Evolutionary conservation across 2,329 filamentous ascomycete genomes (phyloP), one percentile per base, ranked within the genome.

Genomic region (Pseudogymnoascus sp.): DNA sequence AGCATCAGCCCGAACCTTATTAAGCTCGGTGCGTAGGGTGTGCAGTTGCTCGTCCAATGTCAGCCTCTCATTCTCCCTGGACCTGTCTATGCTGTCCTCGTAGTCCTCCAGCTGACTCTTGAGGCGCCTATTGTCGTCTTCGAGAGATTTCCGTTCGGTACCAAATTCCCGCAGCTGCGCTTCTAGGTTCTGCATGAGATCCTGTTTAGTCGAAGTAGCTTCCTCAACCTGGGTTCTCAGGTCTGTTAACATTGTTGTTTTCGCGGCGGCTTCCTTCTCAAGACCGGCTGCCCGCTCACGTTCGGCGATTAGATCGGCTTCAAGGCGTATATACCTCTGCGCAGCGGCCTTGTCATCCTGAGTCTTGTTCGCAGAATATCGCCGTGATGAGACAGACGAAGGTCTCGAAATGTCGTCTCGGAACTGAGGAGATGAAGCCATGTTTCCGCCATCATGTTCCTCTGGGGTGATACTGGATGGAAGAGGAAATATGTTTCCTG

Each of bases 121-220:
- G 62, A 92, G 81, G 12, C 83, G 82, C 67, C 86, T 87, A 62
- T 94, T 86, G 71, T 97, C 92, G 14, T 84, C 80, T 67, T 96
- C 90, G 0, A 97, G 78, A 8, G 86, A 88, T 69, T 89, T 90
- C 38, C 94, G 85, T 73, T 97, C 93, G 58, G 87, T 85, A 36
- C 89, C 80, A 67, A 96, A 97, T 69, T 97, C 94, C 25, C 85
- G 85, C 73, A 97, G 91, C 66, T 95, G 83, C 11, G 92, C 88
- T 70, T 97, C 91, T 77, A 99, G 90, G 70, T 99, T 99, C 66
- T 90, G 88, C 75, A 99, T 85, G 8, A 99, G 83, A 72, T 97
- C 94, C 68, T 89, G 89, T 73, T 99, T 99, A 1, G 89, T 97
- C 2, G 90, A 92, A 67, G 94, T 90, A 5, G 85, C 90, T 72